Percentiles rank a stretch among this genome's conserved stretches.
phyloP scores from a whole-genome alignment of 371 early-diverging fungal genomes.

The Massospora cicadina region DNA sequence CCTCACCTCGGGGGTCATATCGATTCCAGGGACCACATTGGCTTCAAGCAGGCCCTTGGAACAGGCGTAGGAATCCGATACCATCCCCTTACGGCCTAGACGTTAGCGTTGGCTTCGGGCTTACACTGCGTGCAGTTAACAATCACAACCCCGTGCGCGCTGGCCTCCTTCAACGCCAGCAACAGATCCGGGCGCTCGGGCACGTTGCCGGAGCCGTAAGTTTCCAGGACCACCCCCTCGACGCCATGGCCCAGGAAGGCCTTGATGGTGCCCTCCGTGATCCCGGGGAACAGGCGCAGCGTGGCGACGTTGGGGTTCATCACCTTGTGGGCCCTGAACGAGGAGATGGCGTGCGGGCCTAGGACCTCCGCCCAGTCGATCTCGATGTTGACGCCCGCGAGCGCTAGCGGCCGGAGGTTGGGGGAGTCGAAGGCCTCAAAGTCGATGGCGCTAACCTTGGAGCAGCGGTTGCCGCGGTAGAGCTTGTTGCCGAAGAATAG shows the following conservation, averaged over 20 bases:
- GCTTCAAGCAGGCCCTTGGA: conserved; percentile 63
- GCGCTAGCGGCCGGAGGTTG: conserved; percentile 72
- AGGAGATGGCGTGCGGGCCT: conserved; percentile 66
- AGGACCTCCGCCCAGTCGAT: conserved; percentile 81
- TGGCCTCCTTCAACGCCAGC: conserved; percentile 64
- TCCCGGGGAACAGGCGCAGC: conserved; percentile 87
- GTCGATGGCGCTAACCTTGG: conserved; percentile 84
- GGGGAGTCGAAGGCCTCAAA: conserved; percentile 95
- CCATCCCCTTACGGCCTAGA: conserved; percentile 57
- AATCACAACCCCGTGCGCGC: conserved; percentile 82
- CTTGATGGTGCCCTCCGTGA: conserved; percentile 66
- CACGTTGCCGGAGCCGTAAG: conserved; percentile 92
- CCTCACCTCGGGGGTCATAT: conserved; percentile 82
- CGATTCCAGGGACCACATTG: conserved; percentile 88
- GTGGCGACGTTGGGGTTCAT: conserved; percentile 79
- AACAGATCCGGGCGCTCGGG: conserved; percentile 75
- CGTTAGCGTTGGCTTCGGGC: not conserved
- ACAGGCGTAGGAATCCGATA: conserved; percentile 80
- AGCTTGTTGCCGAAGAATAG: conserved; percentile 88
- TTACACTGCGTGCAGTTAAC: conserved; percentile 88
- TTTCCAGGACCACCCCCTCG: conserved; percentile 85
- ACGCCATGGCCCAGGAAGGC: conserved; percentile 75
- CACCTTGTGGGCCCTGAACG: conserved; percentile 61
- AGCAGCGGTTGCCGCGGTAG: conserved; percentile 86
- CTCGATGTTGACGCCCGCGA: conserved; percentile 88